Evolutionary conservation across 305 asterid species (phyloP), one percentile per base, ranked within the genome.

Genomic region (Fraxinus albicans): DNA sequence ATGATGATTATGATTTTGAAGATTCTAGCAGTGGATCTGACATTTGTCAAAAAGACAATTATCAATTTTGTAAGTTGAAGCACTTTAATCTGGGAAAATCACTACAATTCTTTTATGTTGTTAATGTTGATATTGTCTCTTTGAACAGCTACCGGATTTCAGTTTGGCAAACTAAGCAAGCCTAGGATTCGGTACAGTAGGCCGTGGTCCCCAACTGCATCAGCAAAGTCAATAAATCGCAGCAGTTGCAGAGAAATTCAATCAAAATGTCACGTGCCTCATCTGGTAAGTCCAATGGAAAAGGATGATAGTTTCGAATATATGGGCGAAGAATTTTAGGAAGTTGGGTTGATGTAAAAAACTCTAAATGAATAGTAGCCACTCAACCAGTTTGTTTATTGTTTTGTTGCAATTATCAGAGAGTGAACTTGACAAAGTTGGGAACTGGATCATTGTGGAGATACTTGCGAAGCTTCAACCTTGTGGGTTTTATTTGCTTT

Each of bases 21-120:
- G 94, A 93, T 84, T 91, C 97, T n/a, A 93, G 92, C 89, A 91
- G 97, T 86, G 95, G 94, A 85, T 94, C 98, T 83, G 99, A 94
- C 65, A 84, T 88, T 82, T 94, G 86, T 80, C 97, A 88, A 77
- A 93, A 93, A 88, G 90, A 85, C 75, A 92, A 85, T 82, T 84
- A 80, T 86, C 92, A 83, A 33, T 93, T 94, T 87, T 81, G 99
- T 93, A 86, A 90, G 98, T 88, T 77, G 35, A 65, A 76, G 13
- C 84, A 70, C 44, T 79, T 84, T 76, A 27, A 8, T 67, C 19
- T 6, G 1, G 19, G 36, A 29, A 67, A 67, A 29, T 25, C 23
- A 1, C 44, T 29, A 6, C 4, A 70, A 70, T 31, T 33, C 27
- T 69, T 77, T 69, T 4, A 13, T 67, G 38, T 7, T 1, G 60